Evolutionary conservation across 129 eudicot species (phyloP).

Genomic region (Daucus carota): DH1_v3.0 NC_030389.2:43869501-43870000

Average conservation of each 20-base stretch:
- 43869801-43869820: neutral
- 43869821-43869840: neutral
- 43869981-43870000: constrained; percentile 17
- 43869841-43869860: constrained; percentile 54
- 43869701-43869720: neutral
- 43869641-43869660: neutral
- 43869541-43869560: neutral
- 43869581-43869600: neutral
- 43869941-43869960: neutral
- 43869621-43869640: neutral
- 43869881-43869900: constrained; percentile 99
- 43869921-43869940: constrained; percentile 51
- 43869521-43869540: neutral
- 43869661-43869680: neutral
- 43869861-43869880: constrained; percentile 98
- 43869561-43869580: neutral
- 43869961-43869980: constrained; percentile 1
- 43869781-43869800: neutral
- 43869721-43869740: neutral
- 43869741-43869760: neutral
- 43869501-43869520: neutral
- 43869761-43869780: neutral
- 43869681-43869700: neutral
- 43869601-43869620: neutral
- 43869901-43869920: constrained; percentile 95